These are phyloP conservation scores for Backusella liffmaniae DNA, from an alignment of 192 early-diverging fungal genomes.

Conservation along the genomic window DNA sequence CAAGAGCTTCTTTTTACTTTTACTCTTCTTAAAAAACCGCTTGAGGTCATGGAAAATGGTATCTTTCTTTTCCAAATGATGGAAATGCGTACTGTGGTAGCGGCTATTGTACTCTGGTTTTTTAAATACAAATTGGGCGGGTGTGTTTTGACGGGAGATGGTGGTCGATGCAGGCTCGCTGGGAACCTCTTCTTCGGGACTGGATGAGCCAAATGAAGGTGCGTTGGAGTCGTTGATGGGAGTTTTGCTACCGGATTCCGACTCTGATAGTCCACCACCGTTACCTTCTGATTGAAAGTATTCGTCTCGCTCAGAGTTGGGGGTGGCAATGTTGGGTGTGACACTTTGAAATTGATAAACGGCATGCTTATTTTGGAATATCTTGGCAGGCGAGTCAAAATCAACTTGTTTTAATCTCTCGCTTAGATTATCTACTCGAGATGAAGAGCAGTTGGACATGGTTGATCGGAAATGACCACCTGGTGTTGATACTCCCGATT, in stretches of 20 bases:
- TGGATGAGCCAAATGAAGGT: constrained; percentile 26
- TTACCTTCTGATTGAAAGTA: constrained; percentile 4
- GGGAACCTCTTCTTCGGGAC: constrained; percentile 9
- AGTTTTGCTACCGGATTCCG: background rate
- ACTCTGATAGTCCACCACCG: background rate
- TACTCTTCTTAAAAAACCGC: constrained; percentile 40
- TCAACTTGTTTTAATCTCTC: constrained; percentile 21
- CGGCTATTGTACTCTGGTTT: constrained; percentile 38
- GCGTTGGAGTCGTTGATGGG: constrained; percentile 4
- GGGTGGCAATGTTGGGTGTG: constrained; percentile 18
- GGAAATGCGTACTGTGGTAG: constrained; percentile 40
- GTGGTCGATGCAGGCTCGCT: background rate
- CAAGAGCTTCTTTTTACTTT: constrained; percentile 9
- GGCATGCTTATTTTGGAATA: constrained; percentile 22
- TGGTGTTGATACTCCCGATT: background rate
- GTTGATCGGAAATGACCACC: background rate
- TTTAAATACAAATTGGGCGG: constrained; percentile 40
- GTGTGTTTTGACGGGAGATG: constrained; percentile 21
- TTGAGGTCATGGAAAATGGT: constrained; percentile 51
- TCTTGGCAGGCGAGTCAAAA: constrained; percentile 33
- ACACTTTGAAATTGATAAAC: constrained; percentile 33
- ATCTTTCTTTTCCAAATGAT: constrained; percentile 38
- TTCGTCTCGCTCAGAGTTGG: background rate
- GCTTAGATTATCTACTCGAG: constrained; percentile 1
- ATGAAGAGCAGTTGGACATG: background rate